Percentiles rank a stretch among this genome's conserved stretches.
phyloP scores from a whole-genome alignment of 257 asterid genomes.

The Solanum peruvianum region DNA sequence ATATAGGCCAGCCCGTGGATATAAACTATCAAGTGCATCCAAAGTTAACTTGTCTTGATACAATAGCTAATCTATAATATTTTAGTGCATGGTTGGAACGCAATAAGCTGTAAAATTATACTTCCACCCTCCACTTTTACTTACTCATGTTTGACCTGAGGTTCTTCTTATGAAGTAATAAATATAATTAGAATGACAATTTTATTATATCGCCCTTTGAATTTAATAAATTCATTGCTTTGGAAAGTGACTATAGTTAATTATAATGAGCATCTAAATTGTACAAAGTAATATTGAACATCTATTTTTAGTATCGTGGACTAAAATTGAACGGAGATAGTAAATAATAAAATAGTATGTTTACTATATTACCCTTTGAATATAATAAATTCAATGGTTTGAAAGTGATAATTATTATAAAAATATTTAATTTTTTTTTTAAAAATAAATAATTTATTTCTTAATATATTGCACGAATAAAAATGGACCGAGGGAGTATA shows the following conservation, averaged over 20 bases:
- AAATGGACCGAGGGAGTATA: not conserved
- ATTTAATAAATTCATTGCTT: no score
- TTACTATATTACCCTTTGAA: no score
- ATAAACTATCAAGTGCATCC: not conserved
- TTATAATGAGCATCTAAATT: not conserved
- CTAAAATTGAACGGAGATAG: not conserved
- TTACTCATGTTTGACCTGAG: not conserved
- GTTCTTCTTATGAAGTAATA: no score
- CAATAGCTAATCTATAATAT: not conserved
- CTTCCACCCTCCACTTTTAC: not conserved
- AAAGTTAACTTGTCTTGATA: not conserved
- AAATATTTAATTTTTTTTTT: no score
- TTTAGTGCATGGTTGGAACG: conserved; percentile 26
- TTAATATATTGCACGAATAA: not conserved
- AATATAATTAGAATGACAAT: no score
- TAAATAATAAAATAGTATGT: not conserved
- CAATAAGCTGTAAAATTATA: conserved; percentile 17
- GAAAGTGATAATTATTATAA: no score
- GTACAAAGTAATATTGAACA: not conserved
- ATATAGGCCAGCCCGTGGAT: not conserved
- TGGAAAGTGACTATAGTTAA: no score
- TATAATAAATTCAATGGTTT: no score
- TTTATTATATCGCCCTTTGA: not conserved
- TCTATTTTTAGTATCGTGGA: not conserved
- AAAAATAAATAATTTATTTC: not conserved